Conservation (phyloP, 768 basidiomycete species). For the Tylopilus sp. region DNA sequence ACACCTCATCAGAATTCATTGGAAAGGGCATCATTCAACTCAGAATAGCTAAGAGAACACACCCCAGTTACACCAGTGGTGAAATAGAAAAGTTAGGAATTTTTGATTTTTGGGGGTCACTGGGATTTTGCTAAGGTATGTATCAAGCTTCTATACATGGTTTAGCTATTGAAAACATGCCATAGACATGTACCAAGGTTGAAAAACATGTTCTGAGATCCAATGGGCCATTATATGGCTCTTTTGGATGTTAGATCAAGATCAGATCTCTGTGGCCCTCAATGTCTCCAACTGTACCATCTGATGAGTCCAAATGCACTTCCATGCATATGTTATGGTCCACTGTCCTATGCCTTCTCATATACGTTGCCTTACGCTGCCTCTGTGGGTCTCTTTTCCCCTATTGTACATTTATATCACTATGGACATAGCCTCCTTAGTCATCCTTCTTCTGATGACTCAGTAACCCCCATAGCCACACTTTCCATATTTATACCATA, state of each 20-base stretch:
- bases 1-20: background rate
- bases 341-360: no score
- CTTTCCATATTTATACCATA: no score
- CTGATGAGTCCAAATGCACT: background rate
- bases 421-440: no score
- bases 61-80: background rate
- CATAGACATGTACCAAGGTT: background rate
- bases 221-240: background rate
- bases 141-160: background rate
- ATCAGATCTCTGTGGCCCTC: background rate
- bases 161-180: background rate
- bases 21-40: background rate
- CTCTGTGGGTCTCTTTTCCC: no score
- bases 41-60: background rate
- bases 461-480: no score
- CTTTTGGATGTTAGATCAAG: background rate
- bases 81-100: background rate
- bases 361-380: no score
- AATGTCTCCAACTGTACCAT: background rate
- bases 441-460: no score
- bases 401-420: no score
- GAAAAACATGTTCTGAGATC: background rate
- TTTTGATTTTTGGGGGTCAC: background rate
- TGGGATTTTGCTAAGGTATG: background rate
- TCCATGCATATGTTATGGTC: no score